Evolutionary conservation across 2,329 filamentous ascomycete species (phyloP), one percentile per base, ranked within the genome.

Genomic region (Trichoderma sp.): DNA sequence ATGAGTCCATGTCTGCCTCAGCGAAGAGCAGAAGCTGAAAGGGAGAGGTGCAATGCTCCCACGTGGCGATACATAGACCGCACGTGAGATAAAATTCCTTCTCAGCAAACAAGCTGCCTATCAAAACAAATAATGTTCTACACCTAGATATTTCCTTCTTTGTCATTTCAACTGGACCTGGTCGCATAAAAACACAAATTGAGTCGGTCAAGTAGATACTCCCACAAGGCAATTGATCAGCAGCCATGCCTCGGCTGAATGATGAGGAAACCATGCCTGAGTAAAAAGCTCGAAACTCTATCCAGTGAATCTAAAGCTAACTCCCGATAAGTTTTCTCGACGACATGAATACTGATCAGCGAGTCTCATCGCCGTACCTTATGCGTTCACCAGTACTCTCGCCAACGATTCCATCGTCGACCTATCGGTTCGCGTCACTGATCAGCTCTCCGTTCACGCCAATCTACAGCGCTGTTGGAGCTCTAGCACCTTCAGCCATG

Each of bases 81-180:
- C 33, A 64, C 49, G 40, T 66, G 53, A 66, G 31, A 56, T 47
- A 55, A 35, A 53, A 58, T 43, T 66, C 37, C 53, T 55, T 2
- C 8, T 53, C 5, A 29, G n/a, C 19, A 57, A n/a, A n/a, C 37
- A 56, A 56, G 14, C 24, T 33, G 14, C 37, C 37, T 40, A 16
- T 16, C 19, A 57, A 33, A 37, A 58, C 53, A 66, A 33, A 29
- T 3, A 7, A 31, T 10, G 8, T 27, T 40, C 8, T 33, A 19
- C 19, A 21, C 53, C 27, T 21, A n/a, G 40, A 14, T 35, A 24
- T 57, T 47, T 14, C 21, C 21, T 27, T 66, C 27, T 21, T 66
- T 24, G 21, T 24, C 5, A 13, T 43, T 5, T 56, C 13, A 43
- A 33, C 33, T 16, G 2, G n/a, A n/a, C 7, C 40, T 37, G 27